Evolutionary conservation across 2,329 filamentous ascomycete genomes (phyloP).

Genomic region (Penicillium sp.): DNA sequence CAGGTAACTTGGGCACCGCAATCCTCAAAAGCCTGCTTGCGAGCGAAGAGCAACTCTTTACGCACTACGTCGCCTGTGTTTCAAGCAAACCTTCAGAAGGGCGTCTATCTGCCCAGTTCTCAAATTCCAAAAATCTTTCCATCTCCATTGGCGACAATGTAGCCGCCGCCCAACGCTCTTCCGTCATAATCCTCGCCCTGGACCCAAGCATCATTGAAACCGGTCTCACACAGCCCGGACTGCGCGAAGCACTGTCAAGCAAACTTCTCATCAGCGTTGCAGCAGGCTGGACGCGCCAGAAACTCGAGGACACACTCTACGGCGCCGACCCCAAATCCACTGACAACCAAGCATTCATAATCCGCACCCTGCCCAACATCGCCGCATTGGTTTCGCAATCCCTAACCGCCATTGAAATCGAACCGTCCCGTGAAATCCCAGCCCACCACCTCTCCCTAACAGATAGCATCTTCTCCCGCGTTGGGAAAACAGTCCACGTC

Average conservation of each 20-base stretch:
- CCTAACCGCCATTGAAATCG: slow-evolving; percentile 56
- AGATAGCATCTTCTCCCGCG: slow-evolving; percentile 57
- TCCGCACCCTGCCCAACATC: slow-evolving; percentile 53
- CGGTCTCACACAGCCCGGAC: slow-evolving; percentile 43
- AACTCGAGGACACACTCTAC: slow-evolving; percentile 46
- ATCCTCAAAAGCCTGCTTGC: slow-evolving; percentile 43
- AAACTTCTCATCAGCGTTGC: slow-evolving; percentile 56
- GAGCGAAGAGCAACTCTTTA: slow-evolving; percentile 29
- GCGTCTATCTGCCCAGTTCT: slow-evolving; percentile 39
- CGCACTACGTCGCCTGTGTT: slow-evolving; percentile 49
- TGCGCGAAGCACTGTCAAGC: slow-evolving; percentile 45
- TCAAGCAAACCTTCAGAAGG: slow-evolving; percentile 44
- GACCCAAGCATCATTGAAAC: slow-evolving; percentile 52
- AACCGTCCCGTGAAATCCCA: slow-evolving; percentile 45
- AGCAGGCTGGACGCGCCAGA: slow-evolving; percentile 54
- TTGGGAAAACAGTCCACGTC: slow-evolving; percentile 55
- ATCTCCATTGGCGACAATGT: slow-evolving; percentile 40
- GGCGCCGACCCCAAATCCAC: slow-evolving; percentile 23
- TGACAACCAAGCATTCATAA: slow-evolving; percentile 33
- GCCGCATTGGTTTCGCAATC: slow-evolving; percentile 51
- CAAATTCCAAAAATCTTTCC: slow-evolving; percentile 35
- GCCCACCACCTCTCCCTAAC: slow-evolving; percentile 41
- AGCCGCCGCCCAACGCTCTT: slow-evolving; percentile 40
- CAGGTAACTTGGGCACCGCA: slow-evolving; percentile 47
- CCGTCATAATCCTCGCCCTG: slow-evolving; percentile 53